Base-by-base conservation (phyloP, 352 stramenopile genomes). In the Phytophthora multivora region DNA sequence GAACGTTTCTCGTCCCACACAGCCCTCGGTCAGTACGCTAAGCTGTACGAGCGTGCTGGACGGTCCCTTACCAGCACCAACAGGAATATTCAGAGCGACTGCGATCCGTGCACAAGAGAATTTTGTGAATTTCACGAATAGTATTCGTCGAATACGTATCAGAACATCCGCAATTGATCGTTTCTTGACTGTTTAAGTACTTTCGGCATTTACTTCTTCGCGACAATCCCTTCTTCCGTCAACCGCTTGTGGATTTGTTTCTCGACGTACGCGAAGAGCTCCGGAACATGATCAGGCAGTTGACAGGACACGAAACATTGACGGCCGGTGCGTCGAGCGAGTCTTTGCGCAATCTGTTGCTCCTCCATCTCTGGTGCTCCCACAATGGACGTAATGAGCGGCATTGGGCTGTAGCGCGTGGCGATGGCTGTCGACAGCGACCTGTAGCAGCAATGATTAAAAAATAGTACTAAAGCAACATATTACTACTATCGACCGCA, bases 221-320 rank as follows among this genome's bases (percentile, higher is more conserved):
- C 35, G 21, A 87, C 55, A 21, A 89, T 19, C 7, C 76, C 76
- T 59, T 91, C 83, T 7, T 88, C 63, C 0, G 53, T 51, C 41
- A 95, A 66, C 5, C 75, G 74, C 49, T 73, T 51, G 19, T 78
- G 71, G 23, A 95, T 72, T 48, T 89, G 67, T 33, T 77, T 84
- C 51, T 95, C 86, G 2, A 91, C 82, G 51, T 79, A 90, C 9
- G 77, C 71, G 35, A 86, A 80, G 21, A 95, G 75, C 49, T 95
- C 86, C 0, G 84, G 83, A 28, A 88, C 47, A 46, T 89, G 74
- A 43, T 91, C 83, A 0, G 86, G 83, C 36, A 95, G 38, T 51
- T 91, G 81, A 39, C 86, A 95, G 13, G 81, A 93, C 52, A 95
- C 83, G 42, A 95, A 95, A 35, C 83, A 91, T 63, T 93, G 86